phyloP scores from a whole-genome alignment of 352 stramenopile genomes.

The Globisporangium lucens region DNA sequence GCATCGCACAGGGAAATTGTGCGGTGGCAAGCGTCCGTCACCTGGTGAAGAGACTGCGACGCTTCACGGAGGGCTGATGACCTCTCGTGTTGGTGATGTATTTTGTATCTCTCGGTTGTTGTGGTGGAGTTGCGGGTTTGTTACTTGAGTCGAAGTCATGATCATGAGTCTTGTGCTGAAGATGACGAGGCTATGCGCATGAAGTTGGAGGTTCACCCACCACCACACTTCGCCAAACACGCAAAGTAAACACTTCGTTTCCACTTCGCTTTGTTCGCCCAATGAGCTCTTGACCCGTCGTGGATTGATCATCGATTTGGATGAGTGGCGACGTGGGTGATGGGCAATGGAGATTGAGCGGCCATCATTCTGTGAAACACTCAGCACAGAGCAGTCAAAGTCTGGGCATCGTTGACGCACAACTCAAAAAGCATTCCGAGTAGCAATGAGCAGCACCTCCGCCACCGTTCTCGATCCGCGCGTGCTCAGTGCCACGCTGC shows the following conservation, averaged over 20 bases:
- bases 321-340: background rate
- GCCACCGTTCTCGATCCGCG: conserved; percentile 8
- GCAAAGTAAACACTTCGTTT: no score
- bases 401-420: background rate
- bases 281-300: background rate
- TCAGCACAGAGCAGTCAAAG: background rate
- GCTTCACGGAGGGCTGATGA: background rate
- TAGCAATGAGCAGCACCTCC: background rate
- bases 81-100: background rate
- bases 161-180: no score
- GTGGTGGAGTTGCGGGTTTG: no score
- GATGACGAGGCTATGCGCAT: background rate
- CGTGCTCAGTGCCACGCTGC: conserved; percentile 9
- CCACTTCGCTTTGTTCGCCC: background rate
- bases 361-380: background rate
- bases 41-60: conserved; percentile 1
- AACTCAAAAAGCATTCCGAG: background rate
- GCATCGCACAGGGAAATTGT: background rate
- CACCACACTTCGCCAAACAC: background rate
- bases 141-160: no score
- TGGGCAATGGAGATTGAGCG: background rate
- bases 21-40: background rate
- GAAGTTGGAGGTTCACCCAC: background rate
- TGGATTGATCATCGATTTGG: background rate
- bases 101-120: no score